phyloP scores from a whole-genome alignment of 2,329 filamentous ascomycete genomes.

The Huntiella savannae region DNA sequence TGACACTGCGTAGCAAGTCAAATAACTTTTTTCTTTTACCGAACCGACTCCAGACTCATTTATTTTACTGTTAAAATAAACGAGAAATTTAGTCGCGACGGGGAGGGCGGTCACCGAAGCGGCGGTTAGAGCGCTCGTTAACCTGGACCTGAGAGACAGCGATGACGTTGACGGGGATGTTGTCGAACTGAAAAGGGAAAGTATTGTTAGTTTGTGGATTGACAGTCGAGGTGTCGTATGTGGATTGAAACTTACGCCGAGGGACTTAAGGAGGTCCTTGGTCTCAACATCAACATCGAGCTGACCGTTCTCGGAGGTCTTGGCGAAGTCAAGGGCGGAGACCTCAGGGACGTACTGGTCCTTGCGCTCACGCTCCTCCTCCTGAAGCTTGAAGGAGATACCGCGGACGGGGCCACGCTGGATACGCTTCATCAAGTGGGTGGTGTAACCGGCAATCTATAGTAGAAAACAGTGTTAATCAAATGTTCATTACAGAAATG shows the following conservation, averaged over 20 bases:
- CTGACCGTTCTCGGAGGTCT: conserved; percentile 81
- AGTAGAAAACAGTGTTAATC: not conserved
- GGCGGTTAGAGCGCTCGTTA: conserved; percentile 57
- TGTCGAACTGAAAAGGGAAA: conserved; percentile 58
- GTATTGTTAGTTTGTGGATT: conserved; percentile 1
- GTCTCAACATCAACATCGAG: conserved; percentile 94
- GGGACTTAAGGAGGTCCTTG: conserved; percentile 96
- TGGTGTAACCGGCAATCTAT: conserved; percentile 95
- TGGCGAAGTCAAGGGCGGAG: conserved; percentile 93
- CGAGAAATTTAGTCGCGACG: conserved; percentile 24
- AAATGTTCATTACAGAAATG: not conserved
- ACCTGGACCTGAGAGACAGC: conserved; percentile 75
- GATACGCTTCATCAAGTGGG: conserved; percentile 98
- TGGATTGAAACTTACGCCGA: conserved; percentile 57
- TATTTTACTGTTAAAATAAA: conserved; percentile 14
- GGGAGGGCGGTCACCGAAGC: conserved; percentile 47
- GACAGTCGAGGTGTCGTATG: not conserved
- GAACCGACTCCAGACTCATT: conserved; percentile 12
- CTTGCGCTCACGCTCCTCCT: conserved; percentile 99
- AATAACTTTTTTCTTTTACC: conserved; percentile 15
- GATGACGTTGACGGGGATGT: conserved; percentile 90
- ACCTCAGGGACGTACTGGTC: conserved; percentile 99
- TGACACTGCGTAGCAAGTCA: conserved; percentile 32
- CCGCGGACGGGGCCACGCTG: conserved; percentile 97
- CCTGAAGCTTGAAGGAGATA: conserved; percentile 99